Base-by-base conservation (phyloP, 208 protist species). In the Trypanosoma mega region DNA sequence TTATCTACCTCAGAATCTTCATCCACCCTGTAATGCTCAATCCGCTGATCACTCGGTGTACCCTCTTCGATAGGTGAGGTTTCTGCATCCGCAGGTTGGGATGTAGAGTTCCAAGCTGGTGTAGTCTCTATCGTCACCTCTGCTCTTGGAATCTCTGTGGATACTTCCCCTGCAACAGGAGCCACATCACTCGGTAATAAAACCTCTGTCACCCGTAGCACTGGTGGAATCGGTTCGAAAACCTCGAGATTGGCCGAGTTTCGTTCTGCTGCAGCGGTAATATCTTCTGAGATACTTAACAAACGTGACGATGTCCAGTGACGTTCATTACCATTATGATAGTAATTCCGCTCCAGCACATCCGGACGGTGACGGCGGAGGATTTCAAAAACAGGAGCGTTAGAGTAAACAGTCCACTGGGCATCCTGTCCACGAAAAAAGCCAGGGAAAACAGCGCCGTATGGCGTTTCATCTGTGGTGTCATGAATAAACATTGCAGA, bases 131-230 rank as follows among this genome's bases (percentile, higher is more conserved):
- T n/a, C n/a, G n/a, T 23, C 3, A 9, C 23, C 23, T 20, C 18
- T 58, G n/a, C 5, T 16, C 57, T 46, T 3, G 48, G 4, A 7
- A 2, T 29, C 3, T 34, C 18, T 1, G 46, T 18, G 30, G 45
- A 0, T 31, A n/a, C 30, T 49, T 34, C n/a, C 37, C 21, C 23
- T 5, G 21, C 5, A 20, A 11, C 18, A 27, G 26, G 6, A 1
- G 6, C 16, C 1, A 48, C 9, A 4, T n/a, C 0, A 21, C 41
- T n/a, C 16, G 72, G 65, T 2, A 44, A 50, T 24, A 59, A 44
- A 48, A 66, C 65, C 50, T 76, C 73, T 0, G 41, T 53, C 21
- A 60, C 72, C 55, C 60, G 72, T 46, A 77, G 68, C 23, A 53
- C 57, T 46, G 59, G 79, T 30, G 56, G 53, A 23, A 55, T 20